These are phyloP conservation scores for Neurospora sp. DNA, from an alignment of 495 filamentous ascomycete species.

Conservation along the genomic window DNA sequence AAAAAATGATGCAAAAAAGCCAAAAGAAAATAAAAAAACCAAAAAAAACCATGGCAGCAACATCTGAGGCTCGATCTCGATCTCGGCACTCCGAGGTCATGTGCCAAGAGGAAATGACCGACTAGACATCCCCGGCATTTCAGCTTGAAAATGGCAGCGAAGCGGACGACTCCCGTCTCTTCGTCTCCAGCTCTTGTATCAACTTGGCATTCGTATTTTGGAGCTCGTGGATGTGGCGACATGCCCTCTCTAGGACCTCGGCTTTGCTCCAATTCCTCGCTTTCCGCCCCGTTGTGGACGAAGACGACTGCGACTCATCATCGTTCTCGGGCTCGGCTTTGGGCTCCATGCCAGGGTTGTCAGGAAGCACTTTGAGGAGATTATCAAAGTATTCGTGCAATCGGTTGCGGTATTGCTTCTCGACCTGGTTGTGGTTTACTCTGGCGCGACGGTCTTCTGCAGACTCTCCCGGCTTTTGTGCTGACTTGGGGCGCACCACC, in stretches of 20 bases:
- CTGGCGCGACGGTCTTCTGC: constrained; percentile 16
- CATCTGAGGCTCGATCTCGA: not conserved
- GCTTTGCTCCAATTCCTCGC: constrained; percentile 16
- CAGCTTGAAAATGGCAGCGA: not conserved
- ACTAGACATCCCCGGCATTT: not conserved
- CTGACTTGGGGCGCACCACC: not conserved
- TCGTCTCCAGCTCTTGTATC: not conserved
- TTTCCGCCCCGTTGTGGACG: not conserved
- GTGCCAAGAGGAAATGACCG: not conserved
- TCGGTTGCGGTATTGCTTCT: constrained; percentile 23
- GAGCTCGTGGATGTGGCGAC: constrained; percentile 8
- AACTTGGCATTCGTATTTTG: not conserved
- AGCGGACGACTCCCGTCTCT: not conserved
- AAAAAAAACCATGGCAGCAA: not conserved
- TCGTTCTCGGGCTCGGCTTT: not conserved
- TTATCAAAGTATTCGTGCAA: constrained; percentile 21
- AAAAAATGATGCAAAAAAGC: not conserved
- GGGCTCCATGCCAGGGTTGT: not conserved
- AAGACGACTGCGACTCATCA: not conserved
- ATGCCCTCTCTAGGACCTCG: constrained; percentile 21
- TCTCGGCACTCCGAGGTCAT: not conserved
- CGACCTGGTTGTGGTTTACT: constrained; percentile 21
- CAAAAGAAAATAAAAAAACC: not conserved
- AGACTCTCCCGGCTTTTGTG: constrained; percentile 11
- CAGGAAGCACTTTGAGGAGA: constrained; percentile 16